Base-by-base conservation (phyloP, 1,284 basidiomycete species). In the Leccinum colubrinum region DNA sequence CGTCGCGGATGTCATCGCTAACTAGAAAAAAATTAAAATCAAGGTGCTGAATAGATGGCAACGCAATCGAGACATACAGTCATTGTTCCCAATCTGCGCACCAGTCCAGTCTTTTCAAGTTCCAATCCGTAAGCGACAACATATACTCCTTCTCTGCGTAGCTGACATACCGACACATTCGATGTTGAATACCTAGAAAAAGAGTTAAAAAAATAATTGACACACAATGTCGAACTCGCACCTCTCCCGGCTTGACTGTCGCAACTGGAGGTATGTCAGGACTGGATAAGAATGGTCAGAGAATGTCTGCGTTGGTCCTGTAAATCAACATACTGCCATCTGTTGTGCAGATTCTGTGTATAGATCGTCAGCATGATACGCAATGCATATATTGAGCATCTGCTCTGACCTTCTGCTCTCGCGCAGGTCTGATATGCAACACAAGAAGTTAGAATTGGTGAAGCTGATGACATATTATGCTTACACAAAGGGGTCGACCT, bases 61-160 rank as follows among this genome's bases (percentile, higher is more conserved):
- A 22, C 33, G 14, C 8, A 20, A 58, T 35, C 12, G 8, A 37
- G n/a, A 76, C 84, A 57, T 67, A 85, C 85, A 80, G 67, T 91
- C 88, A 65, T 90, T 90, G 71, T 91, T 91, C 52, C 85, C 84
- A 55, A 91, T 88, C 69, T 91, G 89, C 1, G 84, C 86, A 30
- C 88, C 88, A 15, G 89, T 90, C 86, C 87, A 91, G 67, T 91
- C 88, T 85, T 43, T 8, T 59, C 17, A 33, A 58, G 39, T 53
- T 15, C 4, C n/a, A 20, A 54, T 30, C 6, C 33, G 8, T 53
- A 30, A 57, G 54, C n/a, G 15, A 46, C 2, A 30, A 25, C 1
- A 53, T 22, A 15, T 2, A 12, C 6, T 25, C 14, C 14, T 27
- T 46, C 43, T 15, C 48, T 11, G 14, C 14, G 33, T 33, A 8